Evolutionary conservation across 331 rosid species (phyloP), one percentile per base, ranked within the genome.

Genomic region (Saraca asoca): DNA sequence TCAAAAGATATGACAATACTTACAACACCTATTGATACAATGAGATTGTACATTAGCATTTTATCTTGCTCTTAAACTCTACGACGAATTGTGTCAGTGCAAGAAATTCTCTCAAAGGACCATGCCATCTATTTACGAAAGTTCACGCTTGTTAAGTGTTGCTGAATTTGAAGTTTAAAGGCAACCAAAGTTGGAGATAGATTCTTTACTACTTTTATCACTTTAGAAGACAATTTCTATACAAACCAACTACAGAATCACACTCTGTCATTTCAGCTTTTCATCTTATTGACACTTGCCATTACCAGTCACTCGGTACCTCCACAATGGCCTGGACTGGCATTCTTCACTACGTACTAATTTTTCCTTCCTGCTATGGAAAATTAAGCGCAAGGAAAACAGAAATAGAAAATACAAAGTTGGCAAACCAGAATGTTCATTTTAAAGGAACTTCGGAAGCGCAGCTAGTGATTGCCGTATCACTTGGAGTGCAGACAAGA

Each of bases 311-410:
- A 79, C 98, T 70, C 82, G 96, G 70, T 81, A 68, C 81, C 82
- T 53, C 76, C 76, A 77, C 76, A 68, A 59, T 53, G 88, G 96
- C 95, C 98, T 84, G 97, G 98, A 94, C 95, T 83, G 92, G 96
- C 98, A 80, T 93, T 64, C 75, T 79, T 67, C 19, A 68, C 79
- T 51, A 62, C 62, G 60, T 75, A 73, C 64, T 72, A 51, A 71
- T 68, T 75, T 45, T 12, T 9, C 60, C 12, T 64, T 7, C 4
- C 59, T 73, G 35, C 68, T 45, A 72, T 34, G 61, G 77, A 77
- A 72, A 61, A 18, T 55, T 67, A 24, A 15, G 45, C 58, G 67
- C n/a, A 66, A 66, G 62, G 29, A 15, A 53, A 73, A 14, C 18
- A 42, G 37, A 45, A 10, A 51, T 55, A 34, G 54, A 45, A 57